Percentiles rank a stretch among this genome's conserved stretches.
These are phyloP conservation scores for Yamadazyma jaroonii DNA, from an alignment of 1,139 yeast species.

Conservation along the genomic window DNA sequence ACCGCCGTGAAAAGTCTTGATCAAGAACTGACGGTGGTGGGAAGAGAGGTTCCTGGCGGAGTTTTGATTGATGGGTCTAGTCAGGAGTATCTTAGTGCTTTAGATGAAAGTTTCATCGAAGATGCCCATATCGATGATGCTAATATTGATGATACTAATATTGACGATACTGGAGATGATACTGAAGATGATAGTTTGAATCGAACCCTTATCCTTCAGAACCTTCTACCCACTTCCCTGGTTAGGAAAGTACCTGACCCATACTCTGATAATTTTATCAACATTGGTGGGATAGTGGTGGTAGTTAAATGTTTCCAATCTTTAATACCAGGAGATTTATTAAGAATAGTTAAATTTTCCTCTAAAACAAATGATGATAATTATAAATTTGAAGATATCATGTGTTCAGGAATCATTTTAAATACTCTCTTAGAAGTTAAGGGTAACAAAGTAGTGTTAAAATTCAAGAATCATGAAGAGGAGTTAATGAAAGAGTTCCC, in stretches of 20 bases:
- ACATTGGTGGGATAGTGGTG: conserved; percentile 36
- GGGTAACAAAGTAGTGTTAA: conserved; percentile 17
- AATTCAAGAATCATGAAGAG: conserved; percentile 15
- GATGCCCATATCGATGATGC: neutral
- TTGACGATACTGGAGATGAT: neutral
- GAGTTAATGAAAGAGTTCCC: conserved; percentile 34
- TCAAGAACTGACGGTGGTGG: neutral
- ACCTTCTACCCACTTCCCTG: conserved; percentile 15
- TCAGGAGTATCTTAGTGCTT: neutral
- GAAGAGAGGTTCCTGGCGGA: neutral
- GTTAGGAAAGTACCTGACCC: conserved; percentile 30
- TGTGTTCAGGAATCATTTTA: conserved; percentile 33
- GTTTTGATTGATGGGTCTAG: conserved; percentile 2
- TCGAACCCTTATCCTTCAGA: conserved; percentile 28
- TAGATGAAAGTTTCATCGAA: neutral
- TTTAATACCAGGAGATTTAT: conserved; percentile 34
- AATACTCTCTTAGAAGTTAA: conserved; percentile 26
- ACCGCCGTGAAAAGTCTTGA: conserved; percentile 1
- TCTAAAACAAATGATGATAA: neutral
- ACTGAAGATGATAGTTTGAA: conserved; percentile 13
- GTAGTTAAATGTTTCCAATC: conserved; percentile 29
- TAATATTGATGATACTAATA: neutral
- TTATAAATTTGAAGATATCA: conserved; percentile 11
- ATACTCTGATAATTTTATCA: conserved; percentile 24
- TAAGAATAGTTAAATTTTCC: conserved; percentile 29